These are phyloP conservation scores for Anthracocystis setariae DNA, from an alignment of 1,284 basidiomycete species.

Conservation along the genomic window DNA sequence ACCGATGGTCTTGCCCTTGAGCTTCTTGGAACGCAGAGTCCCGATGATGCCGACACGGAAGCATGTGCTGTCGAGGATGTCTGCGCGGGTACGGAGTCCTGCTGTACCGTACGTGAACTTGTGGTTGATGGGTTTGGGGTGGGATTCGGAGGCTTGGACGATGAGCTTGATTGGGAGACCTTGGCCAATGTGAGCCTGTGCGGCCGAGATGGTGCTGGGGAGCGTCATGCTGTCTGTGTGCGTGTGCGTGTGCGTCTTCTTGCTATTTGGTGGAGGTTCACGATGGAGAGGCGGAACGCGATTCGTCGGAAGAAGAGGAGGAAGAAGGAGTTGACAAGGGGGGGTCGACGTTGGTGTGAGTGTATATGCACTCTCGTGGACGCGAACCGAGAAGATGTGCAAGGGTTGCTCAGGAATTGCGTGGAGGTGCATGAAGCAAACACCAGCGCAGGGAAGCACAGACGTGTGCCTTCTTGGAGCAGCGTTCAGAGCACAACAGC, in stretches of 20 bases:
- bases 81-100: slow-evolving; percentile 89
- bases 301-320: not conserved
- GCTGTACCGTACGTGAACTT: slow-evolving; percentile 90
- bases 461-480: too few species aligned
- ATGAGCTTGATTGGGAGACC: slow-evolving; percentile 52
- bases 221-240: slow-evolving; percentile 33
- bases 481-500: too few species aligned
- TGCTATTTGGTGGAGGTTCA: too few species aligned
- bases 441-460: not conserved
- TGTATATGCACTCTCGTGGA: not conserved
- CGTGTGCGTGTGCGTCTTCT: not conserved
- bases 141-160: slow-evolving; percentile 54
- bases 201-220: slow-evolving; percentile 47
- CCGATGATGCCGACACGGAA: slow-evolving; percentile 93
- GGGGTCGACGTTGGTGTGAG: too few species aligned
- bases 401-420: not conserved
- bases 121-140: slow-evolving; percentile 70
- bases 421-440: not conserved
- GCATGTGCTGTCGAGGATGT: slow-evolving; percentile 86
- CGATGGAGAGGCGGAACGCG: too few species aligned
- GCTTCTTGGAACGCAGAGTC: slow-evolving; percentile 85
- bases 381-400: not conserved
- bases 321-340: not conserved
- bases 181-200: slow-evolving; percentile 41
- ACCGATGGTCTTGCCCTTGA: slow-evolving; percentile 89